Evolutionary conservation across 306 rosid genomes (phyloP).

Genomic region (Adenanthera pavonina): DNA sequence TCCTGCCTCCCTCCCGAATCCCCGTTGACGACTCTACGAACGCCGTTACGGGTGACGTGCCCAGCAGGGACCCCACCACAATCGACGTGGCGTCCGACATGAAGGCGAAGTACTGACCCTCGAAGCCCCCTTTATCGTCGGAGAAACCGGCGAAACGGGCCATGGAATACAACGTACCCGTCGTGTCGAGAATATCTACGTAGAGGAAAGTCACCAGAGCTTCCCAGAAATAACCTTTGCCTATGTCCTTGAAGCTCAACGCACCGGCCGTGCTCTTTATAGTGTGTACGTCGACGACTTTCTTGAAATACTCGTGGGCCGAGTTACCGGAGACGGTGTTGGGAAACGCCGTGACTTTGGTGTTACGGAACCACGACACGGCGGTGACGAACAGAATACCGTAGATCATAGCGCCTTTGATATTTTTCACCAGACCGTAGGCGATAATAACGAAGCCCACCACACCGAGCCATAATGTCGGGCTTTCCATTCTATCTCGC

Average conservation of each 20-base stretch:
- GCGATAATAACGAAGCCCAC: slow-evolving; percentile 87
- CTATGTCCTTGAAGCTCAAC: slow-evolving; percentile 64
- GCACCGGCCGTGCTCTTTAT: slow-evolving; percentile 87
- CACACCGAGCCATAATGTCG: slow-evolving; percentile 89
- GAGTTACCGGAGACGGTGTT: slow-evolving; percentile 59
- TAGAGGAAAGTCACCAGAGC: slow-evolving; percentile 82
- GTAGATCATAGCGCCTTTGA: slow-evolving; percentile 94
- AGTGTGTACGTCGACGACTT: slow-evolving; percentile 76
- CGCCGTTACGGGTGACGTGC: slow-evolving; percentile 94
- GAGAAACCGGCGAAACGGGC: slow-evolving; percentile 89
- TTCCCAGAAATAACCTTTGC: slow-evolving; percentile 81
- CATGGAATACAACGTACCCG: slow-evolving; percentile 92
- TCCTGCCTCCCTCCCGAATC: slow-evolving; percentile 90
- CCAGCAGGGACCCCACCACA: slow-evolving; percentile 80
- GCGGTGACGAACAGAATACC: slow-evolving; percentile 87
- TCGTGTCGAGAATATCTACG: slow-evolving; percentile 88
- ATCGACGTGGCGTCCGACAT: slow-evolving; percentile 97
- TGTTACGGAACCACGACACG: slow-evolving; percentile 87
- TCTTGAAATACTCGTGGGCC: slow-evolving; percentile 76
- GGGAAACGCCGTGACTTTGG: slow-evolving; percentile 79
- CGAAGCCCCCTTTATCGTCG: slow-evolving; percentile 73
- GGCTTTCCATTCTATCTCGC: slow-evolving; percentile 77
- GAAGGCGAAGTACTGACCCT: slow-evolving; percentile 93
- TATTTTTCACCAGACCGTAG: slow-evolving; percentile 69
- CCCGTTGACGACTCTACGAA: slow-evolving; percentile 93